phyloP scores from a whole-genome alignment of 2,329 filamentous ascomycete genomes.

The Botrytis elliptica region DNA sequence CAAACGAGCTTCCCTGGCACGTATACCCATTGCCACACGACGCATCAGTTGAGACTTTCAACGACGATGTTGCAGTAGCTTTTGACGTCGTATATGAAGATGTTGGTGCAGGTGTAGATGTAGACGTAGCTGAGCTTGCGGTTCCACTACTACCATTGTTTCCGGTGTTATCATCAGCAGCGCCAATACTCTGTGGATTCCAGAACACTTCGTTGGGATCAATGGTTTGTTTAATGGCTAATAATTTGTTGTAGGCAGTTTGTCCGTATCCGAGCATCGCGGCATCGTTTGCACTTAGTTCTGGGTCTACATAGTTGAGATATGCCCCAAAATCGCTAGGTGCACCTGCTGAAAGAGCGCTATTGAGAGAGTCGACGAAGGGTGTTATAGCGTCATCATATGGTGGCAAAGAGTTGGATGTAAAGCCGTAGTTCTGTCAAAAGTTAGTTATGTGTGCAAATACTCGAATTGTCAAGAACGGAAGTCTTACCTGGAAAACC shows the following conservation, averaged over 20 bases:
- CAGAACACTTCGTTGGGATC: slow-evolving; percentile 24
- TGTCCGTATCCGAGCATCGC: slow-evolving; percentile 14
- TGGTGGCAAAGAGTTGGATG: slow-evolving; percentile 11
- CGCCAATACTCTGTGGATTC: slow-evolving; percentile 24
- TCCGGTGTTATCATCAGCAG: background rate
- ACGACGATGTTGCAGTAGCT: background rate
- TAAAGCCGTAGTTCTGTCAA: slow-evolving; percentile 23
- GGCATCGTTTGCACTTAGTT: slow-evolving; percentile 10
- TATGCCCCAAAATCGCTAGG: slow-evolving; percentile 25
- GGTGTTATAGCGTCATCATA: slow-evolving; percentile 11
- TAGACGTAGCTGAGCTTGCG: background rate
- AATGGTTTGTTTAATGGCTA: slow-evolving; percentile 13
- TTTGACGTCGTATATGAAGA: background rate
- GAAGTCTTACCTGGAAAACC: slow-evolving; percentile 22
- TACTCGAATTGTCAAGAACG: background rate
- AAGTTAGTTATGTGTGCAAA: background rate
- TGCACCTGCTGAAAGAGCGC: slow-evolving; percentile 25
- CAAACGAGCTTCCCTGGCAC: slow-evolving; percentile 10
- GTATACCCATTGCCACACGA: slow-evolving; percentile 9
- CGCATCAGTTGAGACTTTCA: slow-evolving; percentile 4
- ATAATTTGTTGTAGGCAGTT: slow-evolving; percentile 21
- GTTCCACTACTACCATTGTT: background rate
- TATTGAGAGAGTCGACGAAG: slow-evolving; percentile 23
- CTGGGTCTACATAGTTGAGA: slow-evolving; percentile 24
- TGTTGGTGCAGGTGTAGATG: background rate